Conservation (phyloP, 331 rosid genomes). For the Acacia concinna region DNA sequence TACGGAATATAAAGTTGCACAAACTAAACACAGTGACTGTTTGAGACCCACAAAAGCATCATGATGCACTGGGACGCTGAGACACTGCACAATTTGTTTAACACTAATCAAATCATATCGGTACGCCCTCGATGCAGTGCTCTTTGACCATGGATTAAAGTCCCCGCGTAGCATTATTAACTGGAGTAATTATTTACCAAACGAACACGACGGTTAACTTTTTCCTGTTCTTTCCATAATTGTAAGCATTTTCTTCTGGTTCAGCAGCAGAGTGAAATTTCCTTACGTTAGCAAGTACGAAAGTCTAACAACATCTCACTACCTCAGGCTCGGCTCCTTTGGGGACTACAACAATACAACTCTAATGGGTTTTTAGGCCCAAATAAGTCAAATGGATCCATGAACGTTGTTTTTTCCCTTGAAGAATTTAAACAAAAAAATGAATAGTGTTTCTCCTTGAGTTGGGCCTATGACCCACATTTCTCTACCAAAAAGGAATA, state of each 20-base stretch:
- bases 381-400: background rate
- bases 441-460: no score
- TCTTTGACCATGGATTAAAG: background rate
- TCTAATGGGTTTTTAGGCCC: background rate
- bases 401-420: background rate
- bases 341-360: background rate
- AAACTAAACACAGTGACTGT: background rate
- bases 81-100: background rate
- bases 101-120: background rate
- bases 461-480: no score
- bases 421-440: no score
- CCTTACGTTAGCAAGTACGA: background rate
- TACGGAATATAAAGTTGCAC: background rate
- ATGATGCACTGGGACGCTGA: background rate
- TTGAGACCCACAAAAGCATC: slow-evolving; percentile 23
- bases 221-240: background rate
- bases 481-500: background rate
- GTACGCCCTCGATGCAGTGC: background rate
- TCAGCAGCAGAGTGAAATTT: background rate
- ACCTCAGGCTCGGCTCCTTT: background rate
- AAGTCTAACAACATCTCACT: background rate
- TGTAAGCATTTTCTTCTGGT: background rate
- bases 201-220: background rate
- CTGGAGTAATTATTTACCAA: background rate
- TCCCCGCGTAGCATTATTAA: background rate